Evolutionary conservation across 495 filamentous ascomycete genomes (phyloP).

Genomic region (Cercophora samala): DNA sequence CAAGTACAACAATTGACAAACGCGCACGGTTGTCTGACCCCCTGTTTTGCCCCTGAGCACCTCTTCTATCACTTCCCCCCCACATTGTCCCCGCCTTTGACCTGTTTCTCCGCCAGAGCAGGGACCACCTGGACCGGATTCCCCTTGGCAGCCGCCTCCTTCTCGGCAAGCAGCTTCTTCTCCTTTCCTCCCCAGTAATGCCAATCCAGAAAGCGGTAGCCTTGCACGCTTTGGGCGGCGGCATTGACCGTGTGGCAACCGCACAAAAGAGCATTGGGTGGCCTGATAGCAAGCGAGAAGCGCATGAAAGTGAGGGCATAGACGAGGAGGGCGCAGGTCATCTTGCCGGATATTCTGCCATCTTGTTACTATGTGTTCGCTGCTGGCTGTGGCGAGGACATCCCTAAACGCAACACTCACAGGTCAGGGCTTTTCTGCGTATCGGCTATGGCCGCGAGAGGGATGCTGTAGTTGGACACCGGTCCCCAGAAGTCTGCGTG

Average conservation of each 20-base stretch:
- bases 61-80: no score
- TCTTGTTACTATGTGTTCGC: no score
- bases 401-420: no score
- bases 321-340: slow-evolving; percentile 78
- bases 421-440: slow-evolving; percentile 89
- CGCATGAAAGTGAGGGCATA: slow-evolving; percentile 95
- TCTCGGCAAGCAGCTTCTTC: slow-evolving; percentile 6
- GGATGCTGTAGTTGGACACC: slow-evolving; percentile 93
- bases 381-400: no score
- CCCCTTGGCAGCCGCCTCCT: neutral
- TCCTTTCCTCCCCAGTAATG: slow-evolving; percentile 49
- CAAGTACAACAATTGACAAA: no score
- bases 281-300: slow-evolving; percentile 86
- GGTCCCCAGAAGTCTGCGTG: slow-evolving; percentile 92
- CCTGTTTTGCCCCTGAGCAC: no score
- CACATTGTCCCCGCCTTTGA: no score
- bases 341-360: slow-evolving; percentile 82
- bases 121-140: neutral
- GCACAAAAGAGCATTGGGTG: slow-evolving; percentile 92
- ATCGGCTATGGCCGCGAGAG: slow-evolving; percentile 85
- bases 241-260: slow-evolving; percentile 81
- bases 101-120: neutral
- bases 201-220: slow-evolving; percentile 68
- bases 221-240: slow-evolving; percentile 69
- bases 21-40: no score